Evolutionary conservation across 129 eudicot genomes (phyloP), one percentile per base, ranked within the genome.

Genomic region (Chrysanthemum lavandulifolium): DNA sequence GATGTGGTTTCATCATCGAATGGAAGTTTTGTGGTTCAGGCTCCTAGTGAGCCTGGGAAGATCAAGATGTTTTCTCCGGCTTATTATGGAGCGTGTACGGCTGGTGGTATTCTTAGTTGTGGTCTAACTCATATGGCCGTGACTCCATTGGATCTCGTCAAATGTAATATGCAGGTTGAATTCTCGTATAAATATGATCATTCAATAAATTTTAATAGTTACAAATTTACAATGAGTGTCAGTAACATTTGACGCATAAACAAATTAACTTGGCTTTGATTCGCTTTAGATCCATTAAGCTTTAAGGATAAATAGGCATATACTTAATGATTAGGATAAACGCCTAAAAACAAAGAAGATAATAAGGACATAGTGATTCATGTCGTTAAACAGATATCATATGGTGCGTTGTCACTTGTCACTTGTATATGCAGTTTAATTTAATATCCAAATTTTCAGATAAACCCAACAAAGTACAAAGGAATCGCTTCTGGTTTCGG

Each of bases 81-180:
- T 25, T 88, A 73, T 78, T 91, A 91, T 58, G 90, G 90, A 45
- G 97, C 96, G 1, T 88, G 97, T 74, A 91, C 97, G 0, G 83
- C 69, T 18, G 97, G 97, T 33, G 97, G 97, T 10, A 76, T 86
- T 36, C 59, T 91, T 51, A 88, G 97, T 57, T 91, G 96, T 71
- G 97, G 97, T 31, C 83, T 91, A 12, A 91, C 97, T 71, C 97
- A 91, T 65, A 88, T 71, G 91, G 83, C 91, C 27, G 91, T 91
- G 16, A 91, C 97, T 71, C 96, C 96, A 13, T 83, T 91, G 59
- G 97, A 91, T 74, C 91, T 91, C 77, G 97, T 88, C 84, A 91
- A 91, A 67, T 91, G 97, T 67, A 91, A 91, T 71, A 91, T 91
- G 97, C 97, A 91, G 96, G 96, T 88, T 15, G 65, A 62, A 45